Evolutionary conservation across 2,329 filamentous ascomycete genomes (phyloP).

Genomic region (Sclerotinia trifoliorum): DNA sequence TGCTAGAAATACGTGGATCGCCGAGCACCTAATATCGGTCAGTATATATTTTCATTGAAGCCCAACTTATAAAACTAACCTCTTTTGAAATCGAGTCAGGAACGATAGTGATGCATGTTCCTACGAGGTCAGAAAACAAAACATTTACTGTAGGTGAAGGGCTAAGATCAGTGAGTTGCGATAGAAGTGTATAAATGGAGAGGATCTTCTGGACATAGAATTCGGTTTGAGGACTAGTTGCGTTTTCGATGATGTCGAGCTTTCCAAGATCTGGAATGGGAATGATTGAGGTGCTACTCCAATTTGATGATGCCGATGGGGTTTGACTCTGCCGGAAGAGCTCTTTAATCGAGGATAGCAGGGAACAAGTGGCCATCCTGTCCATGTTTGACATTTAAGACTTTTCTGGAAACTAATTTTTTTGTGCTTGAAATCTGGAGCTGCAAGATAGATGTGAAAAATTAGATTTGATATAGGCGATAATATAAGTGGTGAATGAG

Average conservation of each 20-base stretch:
- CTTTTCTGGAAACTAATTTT: background rate
- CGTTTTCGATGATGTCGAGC: background rate
- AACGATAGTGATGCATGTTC: slow-evolving; percentile 38
- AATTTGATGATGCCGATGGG: background rate
- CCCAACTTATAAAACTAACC: background rate
- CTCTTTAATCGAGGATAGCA: background rate
- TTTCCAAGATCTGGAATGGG: background rate
- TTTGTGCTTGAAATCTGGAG: background rate
- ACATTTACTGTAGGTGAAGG: slow-evolving; percentile 41
- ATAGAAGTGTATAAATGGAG: slow-evolving; percentile 21
- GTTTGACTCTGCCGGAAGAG: background rate
- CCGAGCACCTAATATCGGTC: slow-evolving; percentile 39
- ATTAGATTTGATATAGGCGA: slow-evolving; percentile 2
- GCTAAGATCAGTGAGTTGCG: slow-evolving; percentile 30
- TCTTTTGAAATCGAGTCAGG: background rate
- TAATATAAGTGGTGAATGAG: background rate
- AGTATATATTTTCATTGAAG: background rate
- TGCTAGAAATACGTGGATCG: slow-evolving; percentile 37
- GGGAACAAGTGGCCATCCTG: background rate
- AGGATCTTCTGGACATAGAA: slow-evolving; percentile 14
- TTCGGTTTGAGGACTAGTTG: slow-evolving; percentile 10
- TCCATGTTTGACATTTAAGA: background rate
- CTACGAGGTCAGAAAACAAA: slow-evolving; percentile 42
- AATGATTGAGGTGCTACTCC: background rate
- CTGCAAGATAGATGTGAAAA: background rate